A percentile compares a stretch with the other conserved stretches of the same genome.
These are phyloP conservation scores for Taiwanofungus camphoratus DNA, from an alignment of 1,284 basidiomycete genomes.

Conservation along the genomic window DNA sequence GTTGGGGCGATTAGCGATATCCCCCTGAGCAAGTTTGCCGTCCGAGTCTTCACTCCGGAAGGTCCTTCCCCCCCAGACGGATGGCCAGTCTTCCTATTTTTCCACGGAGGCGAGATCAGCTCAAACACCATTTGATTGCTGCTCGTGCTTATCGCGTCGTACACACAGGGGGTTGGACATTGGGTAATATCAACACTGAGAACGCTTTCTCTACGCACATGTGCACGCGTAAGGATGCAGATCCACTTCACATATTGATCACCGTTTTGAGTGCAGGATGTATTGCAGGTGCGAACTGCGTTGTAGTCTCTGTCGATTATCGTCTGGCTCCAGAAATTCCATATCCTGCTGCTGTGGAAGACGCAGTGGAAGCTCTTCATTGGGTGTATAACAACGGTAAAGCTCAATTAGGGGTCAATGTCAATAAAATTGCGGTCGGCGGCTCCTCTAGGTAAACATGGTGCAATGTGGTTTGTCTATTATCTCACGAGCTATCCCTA, in stretches of 20 bases:
- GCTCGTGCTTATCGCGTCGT: background rate
- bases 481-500: constrained; percentile 19
- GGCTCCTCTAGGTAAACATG: constrained; percentile 59
- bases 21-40: constrained; percentile 38
- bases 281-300: constrained; percentile 41
- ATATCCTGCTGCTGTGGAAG: constrained; percentile 72
- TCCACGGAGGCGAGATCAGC: constrained; percentile 51
- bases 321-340: constrained; percentile 69
- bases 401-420: constrained; percentile 35
- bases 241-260: background rate
- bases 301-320: constrained; percentile 67
- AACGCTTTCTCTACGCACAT: constrained; percentile 53
- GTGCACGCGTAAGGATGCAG: constrained; percentile 40
- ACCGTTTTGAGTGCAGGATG: too few relatives aligned
- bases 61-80: constrained; percentile 41
- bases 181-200: constrained; percentile 55
- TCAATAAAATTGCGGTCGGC: constrained; percentile 45
- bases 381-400: constrained; percentile 51
- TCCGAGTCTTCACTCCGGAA: constrained; percentile 56
- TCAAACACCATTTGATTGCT: too few relatives aligned
- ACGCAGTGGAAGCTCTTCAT: constrained; percentile 59
- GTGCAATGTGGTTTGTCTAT: background rate
- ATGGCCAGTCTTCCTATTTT: constrained; percentile 59
- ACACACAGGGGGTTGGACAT: constrained; percentile 37
- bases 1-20: constrained; percentile 51